Base-by-base conservation (phyloP, 2,329 filamentous ascomycete species). In the Neonectria sp. region DNA sequence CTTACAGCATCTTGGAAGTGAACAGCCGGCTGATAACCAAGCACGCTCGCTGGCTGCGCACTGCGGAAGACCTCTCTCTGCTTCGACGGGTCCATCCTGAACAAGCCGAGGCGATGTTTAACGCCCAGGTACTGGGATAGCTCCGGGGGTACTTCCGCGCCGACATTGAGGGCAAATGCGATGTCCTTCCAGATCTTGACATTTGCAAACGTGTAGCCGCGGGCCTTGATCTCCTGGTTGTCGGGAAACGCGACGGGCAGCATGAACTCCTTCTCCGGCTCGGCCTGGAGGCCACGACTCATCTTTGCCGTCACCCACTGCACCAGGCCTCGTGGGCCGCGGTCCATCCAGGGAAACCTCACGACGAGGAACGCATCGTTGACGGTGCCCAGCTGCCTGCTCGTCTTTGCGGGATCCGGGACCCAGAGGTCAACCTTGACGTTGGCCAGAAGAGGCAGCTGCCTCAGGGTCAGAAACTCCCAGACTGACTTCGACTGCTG, bases 1-100 rank as follows among this genome's bases (percentile, higher is more conserved):
- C 89, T 79, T 82, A 92, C 91, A 51, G 89, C 89, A 77, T 94
- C 92, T 68, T 92, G 89, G 76, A 93, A 93, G 56, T 90, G 90
- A 13, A 91, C 86, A 6, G 89, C 83, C 1, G 91, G 88, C 75
- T 92, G 89, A 71, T 91, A 91, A 0, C 90, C 90, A 0, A 90
- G 83, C 4, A 86, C 84, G 8, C 86, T 85, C 69, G 85, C 85
- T 17, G 79, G 83, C 0, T 92, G 91, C 9, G 91, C 90, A 76
- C 86, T 88, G 62, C 87, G 83, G 65, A 86, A 85, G 2, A 94
- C 89, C 68, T 90, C 83, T 29, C 92, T 84, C 59, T 88, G 80
- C 49, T 83, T 83, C 1, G 77, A 79, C 15, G 89, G 87, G 75
- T 93, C 89, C 70, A 92, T 84, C 65, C 92, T 86, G 81, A 95